A percentile compares a stretch with the other conserved stretches of the same genome.
These are phyloP conservation scores for Holtermannia corniformis DNA, from an alignment of 768 basidiomycete genomes.

Conservation along the genomic window DNA sequence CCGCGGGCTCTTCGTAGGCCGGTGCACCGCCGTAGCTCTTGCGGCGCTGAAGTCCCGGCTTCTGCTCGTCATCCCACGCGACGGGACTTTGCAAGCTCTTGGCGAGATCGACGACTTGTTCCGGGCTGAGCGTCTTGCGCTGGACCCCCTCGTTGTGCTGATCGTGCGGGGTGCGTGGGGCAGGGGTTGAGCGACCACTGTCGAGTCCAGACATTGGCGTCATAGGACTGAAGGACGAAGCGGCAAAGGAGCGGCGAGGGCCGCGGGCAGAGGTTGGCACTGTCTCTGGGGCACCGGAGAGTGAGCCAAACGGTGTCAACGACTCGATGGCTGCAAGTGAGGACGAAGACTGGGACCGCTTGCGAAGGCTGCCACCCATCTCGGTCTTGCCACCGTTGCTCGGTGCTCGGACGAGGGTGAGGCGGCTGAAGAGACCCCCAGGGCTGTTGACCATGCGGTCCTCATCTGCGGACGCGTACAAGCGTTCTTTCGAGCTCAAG, in stretches of 20 bases:
- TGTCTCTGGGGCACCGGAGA: slow-evolving; percentile 3
- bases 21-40: background rate
- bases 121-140: slow-evolving; percentile 25
- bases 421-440: slow-evolving; percentile 22
- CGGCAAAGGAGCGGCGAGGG: slow-evolving; percentile 29
- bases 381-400: background rate
- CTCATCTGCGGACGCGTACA: slow-evolving; percentile 22
- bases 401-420: slow-evolving; percentile 38
- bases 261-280: slow-evolving; percentile 29
- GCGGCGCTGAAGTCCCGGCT: background rate
- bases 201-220: slow-evolving; percentile 14
- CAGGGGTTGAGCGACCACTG: no score
- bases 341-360: slow-evolving; percentile 31
- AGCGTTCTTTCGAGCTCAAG: slow-evolving; percentile 27
- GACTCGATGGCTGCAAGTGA: slow-evolving; percentile 10
- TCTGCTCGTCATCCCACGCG: background rate
- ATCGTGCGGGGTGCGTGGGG: slow-evolving; percentile 12
- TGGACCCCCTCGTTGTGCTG: slow-evolving; percentile 10
- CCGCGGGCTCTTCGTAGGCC: slow-evolving; percentile 14
- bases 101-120: slow-evolving; percentile 35
- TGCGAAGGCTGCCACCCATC: slow-evolving; percentile 5
- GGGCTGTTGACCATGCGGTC: slow-evolving; percentile 6
- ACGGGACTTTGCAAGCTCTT: slow-evolving; percentile 26
- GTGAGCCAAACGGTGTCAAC: slow-evolving; percentile 10
- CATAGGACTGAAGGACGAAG: slow-evolving; percentile 24